Evolutionary conservation across 306 rosid species (phyloP).

Genomic region (Abrus precatorius): DNA sequence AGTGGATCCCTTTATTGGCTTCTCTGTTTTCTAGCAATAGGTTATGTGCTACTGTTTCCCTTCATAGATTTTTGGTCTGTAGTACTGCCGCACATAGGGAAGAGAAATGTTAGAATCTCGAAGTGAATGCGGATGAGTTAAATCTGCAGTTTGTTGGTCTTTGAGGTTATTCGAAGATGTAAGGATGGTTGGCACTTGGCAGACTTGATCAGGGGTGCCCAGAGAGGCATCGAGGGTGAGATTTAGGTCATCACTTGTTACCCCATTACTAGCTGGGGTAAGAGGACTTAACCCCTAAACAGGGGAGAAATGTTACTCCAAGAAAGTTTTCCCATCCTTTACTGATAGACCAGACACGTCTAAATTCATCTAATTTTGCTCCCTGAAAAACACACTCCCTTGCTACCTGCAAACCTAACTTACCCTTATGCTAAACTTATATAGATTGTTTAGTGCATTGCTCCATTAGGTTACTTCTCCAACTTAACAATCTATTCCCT

Average conservation of each 20-base stretch:
- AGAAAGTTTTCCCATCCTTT: not conserved
- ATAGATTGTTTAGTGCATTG: not conserved
- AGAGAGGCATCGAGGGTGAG: conserved; percentile 41
- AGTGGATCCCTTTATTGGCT: conserved; percentile 5
- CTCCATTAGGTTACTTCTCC: not conserved
- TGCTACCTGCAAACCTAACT: conserved; percentile 4
- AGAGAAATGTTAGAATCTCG: not conserved
- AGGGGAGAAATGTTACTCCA: conserved; percentile 4
- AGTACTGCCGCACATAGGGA: not conserved
- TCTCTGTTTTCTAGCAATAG: conserved; percentile 22
- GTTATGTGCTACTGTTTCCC: conserved; percentile 17
- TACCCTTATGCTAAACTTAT: not conserved
- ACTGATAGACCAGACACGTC: not conserved
- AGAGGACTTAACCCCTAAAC: conserved; percentile 4
- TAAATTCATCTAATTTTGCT: not conserved
- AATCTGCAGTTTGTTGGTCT: not conserved
- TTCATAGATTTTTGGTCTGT: not conserved
- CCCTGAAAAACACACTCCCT: not conserved
- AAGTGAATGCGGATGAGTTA: not conserved
- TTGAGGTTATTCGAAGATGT: conserved; percentile 3
- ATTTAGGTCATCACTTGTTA: not conserved
- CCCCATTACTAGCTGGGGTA: conserved; percentile 9
- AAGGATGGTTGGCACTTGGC: conserved; percentile 46
- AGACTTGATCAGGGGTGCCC: conserved; percentile 59
- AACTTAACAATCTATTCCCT: not conserved